These are phyloP conservation scores for Amanita subjunquillea DNA, from an alignment of 768 basidiomycete species.

Conservation along the genomic window DNA sequence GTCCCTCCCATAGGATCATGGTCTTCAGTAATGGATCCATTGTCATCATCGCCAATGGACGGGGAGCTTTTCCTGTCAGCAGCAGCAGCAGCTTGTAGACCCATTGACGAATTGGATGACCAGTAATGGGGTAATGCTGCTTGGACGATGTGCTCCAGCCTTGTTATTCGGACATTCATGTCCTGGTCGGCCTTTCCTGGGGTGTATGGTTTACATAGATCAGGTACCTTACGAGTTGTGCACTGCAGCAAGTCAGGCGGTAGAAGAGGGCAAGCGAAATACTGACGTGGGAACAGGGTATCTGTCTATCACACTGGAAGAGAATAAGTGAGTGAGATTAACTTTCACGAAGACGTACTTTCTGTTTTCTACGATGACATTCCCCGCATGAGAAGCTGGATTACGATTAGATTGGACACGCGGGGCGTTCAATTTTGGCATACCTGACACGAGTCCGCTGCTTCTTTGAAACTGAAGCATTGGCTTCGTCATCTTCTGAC, in stretches of 20 bases:
- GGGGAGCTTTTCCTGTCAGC: conserved; percentile 30
- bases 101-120: conserved; percentile 22
- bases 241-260: conserved; percentile 36
- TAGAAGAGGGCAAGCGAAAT: conserved; percentile 5
- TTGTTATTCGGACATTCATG: conserved; percentile 57
- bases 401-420: conserved; percentile 7
- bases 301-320: conserved; percentile 71
- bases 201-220: conserved; percentile 81
- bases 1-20: conserved; percentile 68
- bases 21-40: conserved; percentile 63
- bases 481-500: conserved; percentile 45
- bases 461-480: conserved; percentile 44
- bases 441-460: conserved; percentile 72
- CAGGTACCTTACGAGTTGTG: conserved; percentile 77
- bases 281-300: conserved; percentile 76
- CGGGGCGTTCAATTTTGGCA: conserved; percentile 9
- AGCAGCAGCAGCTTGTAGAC: conserved; percentile 15
- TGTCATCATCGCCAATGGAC: conserved; percentile 55
- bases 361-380: conserved; percentile 84
- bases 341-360: conserved; percentile 30
- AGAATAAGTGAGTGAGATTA: conserved; percentile 1
- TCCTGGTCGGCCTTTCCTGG: conserved; percentile 84
- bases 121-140: conserved; percentile 70
- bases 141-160: conserved; percentile 77
- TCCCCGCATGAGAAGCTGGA: conserved; percentile 76